Evolutionary conservation across 208 protist genomes (phyloP).

Genomic region (Herpetomonas samuelpessoai): DNA sequence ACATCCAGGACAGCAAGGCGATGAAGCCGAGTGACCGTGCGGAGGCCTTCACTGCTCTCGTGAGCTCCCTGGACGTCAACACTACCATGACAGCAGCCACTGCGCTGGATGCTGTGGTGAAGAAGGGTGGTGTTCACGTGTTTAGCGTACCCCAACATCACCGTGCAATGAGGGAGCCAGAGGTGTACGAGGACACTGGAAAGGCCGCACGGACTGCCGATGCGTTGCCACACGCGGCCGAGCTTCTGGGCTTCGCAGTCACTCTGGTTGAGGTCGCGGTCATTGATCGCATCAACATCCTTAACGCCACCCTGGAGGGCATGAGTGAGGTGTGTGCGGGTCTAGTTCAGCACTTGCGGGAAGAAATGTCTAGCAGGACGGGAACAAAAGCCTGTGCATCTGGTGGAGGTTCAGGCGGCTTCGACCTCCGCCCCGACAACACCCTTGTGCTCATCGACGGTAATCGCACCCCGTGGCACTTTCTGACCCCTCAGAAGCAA

Average conservation of each 20-base stretch:
- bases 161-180: too few species aligned
- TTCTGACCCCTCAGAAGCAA: conserved; percentile 18
- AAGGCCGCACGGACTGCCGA: too few species aligned
- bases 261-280: conserved; percentile 20
- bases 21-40: conserved; percentile 21
- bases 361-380: too few species aligned
- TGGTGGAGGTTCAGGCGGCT: too few species aligned
- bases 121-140: too few species aligned
- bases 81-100: too few species aligned
- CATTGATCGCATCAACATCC: conserved; percentile 48
- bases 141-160: too few species aligned
- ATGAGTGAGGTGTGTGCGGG: conserved; percentile 29
- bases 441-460: conserved; percentile 50
- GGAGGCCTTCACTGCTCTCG: conserved; percentile 5
- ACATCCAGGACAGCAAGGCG: conserved; percentile 41
- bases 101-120: too few species aligned
- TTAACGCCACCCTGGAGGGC: conserved; percentile 57
- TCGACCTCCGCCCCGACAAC: conserved; percentile 18
- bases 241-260: conserved; percentile 25
- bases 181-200: too few species aligned
- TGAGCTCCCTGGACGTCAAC: neutral
- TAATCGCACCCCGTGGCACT: conserved; percentile 40
- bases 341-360: conserved; percentile 21
- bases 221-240: too few species aligned
- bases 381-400: too few species aligned